Conservation (phyloP, 176 grass and related monocot genomes). For the Triticum monococcum region DNA sequence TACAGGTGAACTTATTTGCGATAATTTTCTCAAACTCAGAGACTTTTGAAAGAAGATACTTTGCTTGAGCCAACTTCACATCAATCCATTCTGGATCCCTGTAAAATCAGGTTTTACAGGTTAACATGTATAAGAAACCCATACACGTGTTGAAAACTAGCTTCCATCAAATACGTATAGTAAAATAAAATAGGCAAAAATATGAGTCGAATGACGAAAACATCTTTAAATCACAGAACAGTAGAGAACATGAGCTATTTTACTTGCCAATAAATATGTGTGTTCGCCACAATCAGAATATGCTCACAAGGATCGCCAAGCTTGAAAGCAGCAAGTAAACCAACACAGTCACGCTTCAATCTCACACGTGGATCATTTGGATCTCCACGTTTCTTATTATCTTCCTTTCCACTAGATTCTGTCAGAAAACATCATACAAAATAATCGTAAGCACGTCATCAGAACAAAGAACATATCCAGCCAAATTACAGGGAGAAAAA, state of each 20-base stretch:
- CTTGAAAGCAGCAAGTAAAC: conserved; percentile 81
- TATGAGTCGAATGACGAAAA: conserved; percentile 12
- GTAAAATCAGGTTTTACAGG: conserved; percentile 22
- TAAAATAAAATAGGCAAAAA: conserved; percentile 23
- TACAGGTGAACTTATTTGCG: conserved; percentile 61
- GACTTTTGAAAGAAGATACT: conserved; percentile 81
- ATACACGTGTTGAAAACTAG: neutral
- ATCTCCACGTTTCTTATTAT: conserved; percentile 53
- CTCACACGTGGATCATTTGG: conserved; percentile 86
- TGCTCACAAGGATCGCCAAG: conserved; percentile 74
- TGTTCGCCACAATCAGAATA: conserved; percentile 76
- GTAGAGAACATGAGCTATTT: neutral
- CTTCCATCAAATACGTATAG: conserved; percentile 7
- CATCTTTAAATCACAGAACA: neutral
- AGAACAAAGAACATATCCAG: conserved; percentile 19
- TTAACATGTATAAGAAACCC: conserved; percentile 9
- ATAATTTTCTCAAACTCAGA: conserved; percentile 72
- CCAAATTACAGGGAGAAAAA: conserved; percentile 8
- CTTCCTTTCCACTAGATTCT: conserved; percentile 34
- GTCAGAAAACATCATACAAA: conserved; percentile 5
- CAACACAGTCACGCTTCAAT: conserved; percentile 89
- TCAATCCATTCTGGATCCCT: conserved; percentile 92
- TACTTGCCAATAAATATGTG: conserved; percentile 93
- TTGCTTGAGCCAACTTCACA: conserved; percentile 92
- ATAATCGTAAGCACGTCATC: neutral